phyloP scores from a whole-genome alignment of 1,139 yeast genomes.

The Suhomyces bokatorum region DNA sequence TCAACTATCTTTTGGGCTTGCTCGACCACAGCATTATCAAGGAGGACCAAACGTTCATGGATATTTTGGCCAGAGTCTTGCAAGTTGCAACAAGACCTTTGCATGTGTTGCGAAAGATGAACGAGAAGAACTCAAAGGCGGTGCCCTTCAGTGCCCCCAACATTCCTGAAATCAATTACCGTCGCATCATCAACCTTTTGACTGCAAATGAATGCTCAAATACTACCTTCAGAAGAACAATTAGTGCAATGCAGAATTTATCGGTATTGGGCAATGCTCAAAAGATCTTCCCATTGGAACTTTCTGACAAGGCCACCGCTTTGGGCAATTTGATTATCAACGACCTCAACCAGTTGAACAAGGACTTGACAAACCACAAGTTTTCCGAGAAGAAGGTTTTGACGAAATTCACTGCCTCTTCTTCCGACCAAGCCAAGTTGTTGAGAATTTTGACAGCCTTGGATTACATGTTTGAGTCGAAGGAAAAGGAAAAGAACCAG shows the following conservation, averaged over 20 bases:
- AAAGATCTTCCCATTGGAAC: constrained; percentile 64
- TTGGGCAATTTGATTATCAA: constrained; percentile 58
- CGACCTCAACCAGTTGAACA: constrained; percentile 56
- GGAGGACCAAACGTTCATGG: constrained; percentile 76
- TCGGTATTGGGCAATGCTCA: constrained; percentile 64
- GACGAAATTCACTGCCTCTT: constrained; percentile 72
- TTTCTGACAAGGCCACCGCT: constrained; percentile 63
- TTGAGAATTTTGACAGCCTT: constrained; percentile 84
- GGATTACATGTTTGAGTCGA: constrained; percentile 71
- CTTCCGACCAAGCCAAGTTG: constrained; percentile 86
- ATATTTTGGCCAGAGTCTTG: constrained; percentile 68
- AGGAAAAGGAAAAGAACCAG: constrained; percentile 22
- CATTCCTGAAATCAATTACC: constrained; percentile 64
- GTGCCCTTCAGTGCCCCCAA: constrained; percentile 55
- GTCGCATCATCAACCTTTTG: constrained; percentile 64
- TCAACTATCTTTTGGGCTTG: constrained; percentile 64
- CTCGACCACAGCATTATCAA: constrained; percentile 64
- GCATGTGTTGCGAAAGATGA: constrained; percentile 44
- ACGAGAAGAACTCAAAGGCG: constrained; percentile 14
- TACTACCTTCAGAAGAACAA: constrained; percentile 80
- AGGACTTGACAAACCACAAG: constrained; percentile 42
- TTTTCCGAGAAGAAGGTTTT: constrained; percentile 49
- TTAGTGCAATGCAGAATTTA: constrained; percentile 80
- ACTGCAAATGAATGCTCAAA: constrained; percentile 87
- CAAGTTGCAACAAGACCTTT: constrained; percentile 79